These are phyloP conservation scores for Trametes polyzona DNA, from an alignment of 1,284 basidiomycete genomes.

Conservation along the genomic window DNA sequence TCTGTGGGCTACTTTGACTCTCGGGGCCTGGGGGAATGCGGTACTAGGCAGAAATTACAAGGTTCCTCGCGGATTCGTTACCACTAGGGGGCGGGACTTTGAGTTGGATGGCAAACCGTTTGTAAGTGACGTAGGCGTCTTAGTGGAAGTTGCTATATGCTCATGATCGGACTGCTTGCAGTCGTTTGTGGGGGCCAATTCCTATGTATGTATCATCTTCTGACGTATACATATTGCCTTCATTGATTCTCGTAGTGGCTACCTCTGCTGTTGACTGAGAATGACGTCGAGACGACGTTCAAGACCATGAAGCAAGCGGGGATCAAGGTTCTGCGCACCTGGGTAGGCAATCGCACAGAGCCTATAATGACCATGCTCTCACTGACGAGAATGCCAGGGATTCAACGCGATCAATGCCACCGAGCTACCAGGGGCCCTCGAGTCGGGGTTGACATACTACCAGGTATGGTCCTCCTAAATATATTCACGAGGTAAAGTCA, in stretches of 20 bases:
- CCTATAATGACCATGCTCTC: background rate
- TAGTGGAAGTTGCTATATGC: too few species aligned
- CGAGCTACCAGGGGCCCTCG: conserved; percentile 56
- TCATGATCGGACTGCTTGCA: conserved; percentile 20
- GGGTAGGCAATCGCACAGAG: conserved; percentile 49
- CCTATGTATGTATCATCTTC: conserved; percentile 36
- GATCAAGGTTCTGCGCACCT: conserved; percentile 65
- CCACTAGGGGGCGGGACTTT: conserved; percentile 46
- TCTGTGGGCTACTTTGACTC: background rate
- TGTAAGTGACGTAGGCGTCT: too few species aligned
- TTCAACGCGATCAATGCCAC: conserved; percentile 55
- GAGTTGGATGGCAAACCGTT: conserved; percentile 52
- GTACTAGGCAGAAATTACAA: background rate
- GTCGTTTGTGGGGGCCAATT: conserved; percentile 46
- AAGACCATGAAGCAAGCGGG: conserved; percentile 58
- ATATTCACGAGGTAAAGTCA: too few species aligned
- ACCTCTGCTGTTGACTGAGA: conserved; percentile 52
- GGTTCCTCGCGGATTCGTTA: conserved; percentile 44
- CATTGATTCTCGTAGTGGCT: conserved; percentile 50
- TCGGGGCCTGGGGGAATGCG: background rate
- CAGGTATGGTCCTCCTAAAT: conserved; percentile 41
- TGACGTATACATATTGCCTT: background rate
- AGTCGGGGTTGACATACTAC: conserved; percentile 53
- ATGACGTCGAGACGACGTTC: conserved; percentile 63
- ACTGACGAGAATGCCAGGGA: conserved; percentile 39